These are phyloP conservation scores for Curvularia verruculosa DNA, from an alignment of 2,329 filamentous ascomycete species.

Conservation along the genomic window DNA sequence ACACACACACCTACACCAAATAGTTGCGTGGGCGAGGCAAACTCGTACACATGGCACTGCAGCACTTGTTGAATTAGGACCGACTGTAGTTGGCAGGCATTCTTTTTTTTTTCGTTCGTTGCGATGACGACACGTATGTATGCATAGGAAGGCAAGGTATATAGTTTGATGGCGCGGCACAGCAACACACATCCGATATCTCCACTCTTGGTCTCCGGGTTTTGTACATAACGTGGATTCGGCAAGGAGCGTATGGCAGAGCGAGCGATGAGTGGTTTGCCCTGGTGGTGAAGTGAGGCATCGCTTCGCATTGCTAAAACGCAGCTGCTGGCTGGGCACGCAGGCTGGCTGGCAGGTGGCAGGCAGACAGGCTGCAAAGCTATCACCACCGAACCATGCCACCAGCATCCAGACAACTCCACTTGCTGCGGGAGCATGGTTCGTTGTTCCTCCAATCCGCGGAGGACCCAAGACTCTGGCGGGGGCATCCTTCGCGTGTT, in stretches of 20 bases:
- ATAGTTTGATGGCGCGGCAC: constrained; percentile 20
- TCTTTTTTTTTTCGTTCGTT: constrained; percentile 21
- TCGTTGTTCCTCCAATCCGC: constrained; percentile 29
- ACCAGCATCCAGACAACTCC: constrained; percentile 12
- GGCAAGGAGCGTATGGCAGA: constrained; percentile 5
- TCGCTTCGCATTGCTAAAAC: constrained; percentile 5
- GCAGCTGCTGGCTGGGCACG: neutral
- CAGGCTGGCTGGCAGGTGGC: neutral
- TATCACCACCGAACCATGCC: constrained; percentile 10
- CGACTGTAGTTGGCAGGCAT: constrained; percentile 11
- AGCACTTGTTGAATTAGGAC: constrained; percentile 21
- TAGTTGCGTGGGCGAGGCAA: constrained; percentile 25
- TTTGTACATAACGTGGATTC: constrained; percentile 5
- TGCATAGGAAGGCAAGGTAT: constrained; percentile 15
- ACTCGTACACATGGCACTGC: constrained; percentile 33
- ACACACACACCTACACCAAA: neutral
- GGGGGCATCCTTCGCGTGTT: constrained; percentile 5
- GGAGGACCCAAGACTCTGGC: constrained; percentile 9
- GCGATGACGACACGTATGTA: constrained; percentile 37
- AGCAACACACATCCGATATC: constrained; percentile 17
- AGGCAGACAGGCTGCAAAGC: constrained; percentile 1
- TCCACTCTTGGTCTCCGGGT: constrained; percentile 19
- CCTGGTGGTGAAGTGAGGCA: constrained; percentile 22
- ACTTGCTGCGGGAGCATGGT: constrained; percentile 11
- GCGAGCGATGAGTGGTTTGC: constrained; percentile 20